Conservation (phyloP, 805 yeast species). For the Wickerhamomyces tratensis region DNA sequence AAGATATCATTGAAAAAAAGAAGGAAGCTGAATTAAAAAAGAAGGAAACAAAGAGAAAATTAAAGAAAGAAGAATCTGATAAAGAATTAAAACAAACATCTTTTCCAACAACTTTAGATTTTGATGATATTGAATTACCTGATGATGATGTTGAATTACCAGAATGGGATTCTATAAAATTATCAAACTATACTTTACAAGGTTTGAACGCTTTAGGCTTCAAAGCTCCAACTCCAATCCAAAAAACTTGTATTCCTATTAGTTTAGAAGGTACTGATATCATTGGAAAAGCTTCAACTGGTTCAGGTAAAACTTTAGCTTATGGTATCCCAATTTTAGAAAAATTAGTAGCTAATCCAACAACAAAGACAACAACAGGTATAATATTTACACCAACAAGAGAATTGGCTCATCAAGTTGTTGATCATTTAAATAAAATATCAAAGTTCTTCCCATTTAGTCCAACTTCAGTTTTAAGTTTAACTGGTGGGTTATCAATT, state of each 20-base stretch:
- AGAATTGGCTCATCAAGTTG: slow-evolving; percentile 92
- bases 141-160: slow-evolving; percentile 38
- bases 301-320: slow-evolving; percentile 95
- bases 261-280: slow-evolving; percentile 71
- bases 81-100: slow-evolving; percentile 11
- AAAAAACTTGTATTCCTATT: slow-evolving; percentile 61
- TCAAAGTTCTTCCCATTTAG: slow-evolving; percentile 42
- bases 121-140: slow-evolving; percentile 23
- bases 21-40: slow-evolving; percentile 14
- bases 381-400: slow-evolving; percentile 90
- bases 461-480: slow-evolving; percentile 51
- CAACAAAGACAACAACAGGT: slow-evolving; percentile 48
- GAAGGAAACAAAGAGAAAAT: slow-evolving; percentile 11
- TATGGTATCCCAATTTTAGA: slow-evolving; percentile 90
- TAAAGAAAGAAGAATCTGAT: slow-evolving; percentile 3
- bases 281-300: slow-evolving; percentile 94
- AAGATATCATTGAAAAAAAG: slow-evolving; percentile 6
- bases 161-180: slow-evolving; percentile 40
- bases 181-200: slow-evolving; percentile 48
- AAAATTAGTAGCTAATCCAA: slow-evolving; percentile 29
- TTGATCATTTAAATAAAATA: slow-evolving; percentile 57
- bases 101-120: slow-evolving; percentile 18
- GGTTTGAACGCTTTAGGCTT: slow-evolving; percentile 56
- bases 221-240: slow-evolving; percentile 75
- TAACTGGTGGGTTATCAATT: slow-evolving; percentile 93